Base-by-base conservation (phyloP, 2,329 filamentous ascomycete species). In the Sarocladium oryzae region DNA sequence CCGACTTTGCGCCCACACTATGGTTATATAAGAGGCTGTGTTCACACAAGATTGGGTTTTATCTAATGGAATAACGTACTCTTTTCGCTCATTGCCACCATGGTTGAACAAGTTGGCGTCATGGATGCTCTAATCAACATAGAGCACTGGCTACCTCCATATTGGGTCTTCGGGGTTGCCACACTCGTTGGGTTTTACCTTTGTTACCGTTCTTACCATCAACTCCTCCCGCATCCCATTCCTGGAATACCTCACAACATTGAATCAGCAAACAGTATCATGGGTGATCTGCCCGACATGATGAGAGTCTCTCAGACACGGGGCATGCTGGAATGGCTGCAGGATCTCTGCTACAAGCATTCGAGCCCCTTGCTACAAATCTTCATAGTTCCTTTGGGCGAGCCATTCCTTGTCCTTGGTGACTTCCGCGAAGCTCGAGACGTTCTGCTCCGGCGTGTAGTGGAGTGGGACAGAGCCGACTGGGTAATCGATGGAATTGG, bases 171-270 rank as follows among this genome's bases (percentile, higher is more conserved):
- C 23, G 24, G 23, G 13, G 36, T 35, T 4, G 23, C 24, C n/a
- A 30, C 23, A 4, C 11, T 26, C 26, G 24, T 40, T 11, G 16
- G 49, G 2, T 11, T 28, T 36, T 16, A 6, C 10, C 6, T 41
- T 13, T 38, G 23, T 35, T 40, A 6, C n/a, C 26, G 49, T 26
- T 53, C 41, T 26, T 53, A 56, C 21, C 53, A 36, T 15, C 35
- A 16, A 18, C 49, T 62, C 6, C 58, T 75, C 0, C 74, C 72
- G 1, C 69, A 65, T 45, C 73, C 74, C 2, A 62, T 77, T 3
- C 60, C 69, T 2, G 69, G 68, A 4, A 76, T 78, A 38, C 72
- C 75, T 2, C 71, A 74, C 64, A 71, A 74, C 53, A 56, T 54
- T 11, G 56, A 61, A 16, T 63, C 72, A 0, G 60, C 63, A 2